Evolutionary conservation across 768 basidiomycete species (phyloP).

Genomic region (Tulasnella sp.): DNA sequence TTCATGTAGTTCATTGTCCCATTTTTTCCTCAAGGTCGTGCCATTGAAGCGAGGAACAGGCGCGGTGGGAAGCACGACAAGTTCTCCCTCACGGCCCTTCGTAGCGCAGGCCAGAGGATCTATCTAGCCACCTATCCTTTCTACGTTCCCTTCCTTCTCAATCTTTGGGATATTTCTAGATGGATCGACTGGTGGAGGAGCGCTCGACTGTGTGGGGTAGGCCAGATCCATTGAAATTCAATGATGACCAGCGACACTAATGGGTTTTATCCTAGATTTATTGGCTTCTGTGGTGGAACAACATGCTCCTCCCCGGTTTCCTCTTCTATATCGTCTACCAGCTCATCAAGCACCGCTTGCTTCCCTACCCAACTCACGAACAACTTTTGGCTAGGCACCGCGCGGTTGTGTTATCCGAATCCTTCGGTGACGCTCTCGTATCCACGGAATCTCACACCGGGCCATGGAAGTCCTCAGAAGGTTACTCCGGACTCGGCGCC

Average conservation of each 20-base stretch:
- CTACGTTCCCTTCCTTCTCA: constrained; percentile 36
- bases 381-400: constrained; percentile 43
- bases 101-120: constrained; percentile 40
- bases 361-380: constrained; percentile 42
- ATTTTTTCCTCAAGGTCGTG: constrained; percentile 33
- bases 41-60: constrained; percentile 15
- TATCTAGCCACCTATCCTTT: constrained; percentile 42
- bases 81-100: constrained; percentile 45
- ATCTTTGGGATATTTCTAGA: constrained; percentile 35
- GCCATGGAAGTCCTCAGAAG: background rate
- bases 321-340: constrained; percentile 37
- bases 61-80: constrained; percentile 23
- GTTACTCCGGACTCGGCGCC: background rate
- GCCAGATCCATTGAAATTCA: constrained; percentile 19
- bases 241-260: background rate
- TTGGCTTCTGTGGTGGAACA: constrained; percentile 53
- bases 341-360: constrained; percentile 38
- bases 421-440: constrained; percentile 41
- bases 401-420: constrained; percentile 38
- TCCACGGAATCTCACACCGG: constrained; percentile 26
- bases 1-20: constrained; percentile 35
- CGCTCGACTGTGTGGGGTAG: constrained; percentile 38
- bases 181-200: constrained; percentile 45
- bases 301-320: constrained; percentile 43
- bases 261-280: constrained; percentile 32